These are phyloP conservation scores for Spergularia azorica DNA, from an alignment of 179 eudicot species.

Conservation along the genomic window DNA sequence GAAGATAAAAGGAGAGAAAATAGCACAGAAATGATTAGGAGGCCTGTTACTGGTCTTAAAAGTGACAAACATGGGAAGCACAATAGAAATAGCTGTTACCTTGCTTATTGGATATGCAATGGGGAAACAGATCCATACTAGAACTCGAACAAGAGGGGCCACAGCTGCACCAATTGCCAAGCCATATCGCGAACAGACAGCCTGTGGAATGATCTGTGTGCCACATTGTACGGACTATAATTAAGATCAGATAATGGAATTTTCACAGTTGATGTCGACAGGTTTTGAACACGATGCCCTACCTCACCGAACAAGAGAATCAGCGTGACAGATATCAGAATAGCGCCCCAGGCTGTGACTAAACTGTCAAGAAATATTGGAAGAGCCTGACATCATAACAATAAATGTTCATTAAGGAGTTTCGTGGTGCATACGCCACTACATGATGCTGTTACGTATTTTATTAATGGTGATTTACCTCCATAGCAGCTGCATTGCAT, in stretches of 20 bases:
- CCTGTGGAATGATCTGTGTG: conserved; percentile 35
- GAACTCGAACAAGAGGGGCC: conserved; percentile 34
- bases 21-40: background rate
- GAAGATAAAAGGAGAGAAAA: background rate
- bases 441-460: background rate
- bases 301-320: conserved; percentile 40
- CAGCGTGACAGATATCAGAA: conserved; percentile 37
- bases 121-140: conserved; percentile 39
- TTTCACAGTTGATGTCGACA: background rate
- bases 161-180: conserved; percentile 37
- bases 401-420: background rate
- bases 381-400: conserved; percentile 31
- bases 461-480: conserved; percentile 21
- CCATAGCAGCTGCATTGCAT: conserved; percentile 52
- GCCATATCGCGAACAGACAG: conserved; percentile 36
- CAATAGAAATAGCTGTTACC: conserved; percentile 20
- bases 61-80: background rate
- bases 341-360: conserved; percentile 28
- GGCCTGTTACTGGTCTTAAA: no score
- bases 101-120: conserved; percentile 44
- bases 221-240: background rate
- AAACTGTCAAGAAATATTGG: conserved; percentile 44
- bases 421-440: background rate
- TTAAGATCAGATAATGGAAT: background rate
- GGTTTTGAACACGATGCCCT: background rate